These are phyloP conservation scores for Haplosporangium sp. DNA, from an alignment of 371 early-diverging fungal species.

Conservation along the genomic window DNA sequence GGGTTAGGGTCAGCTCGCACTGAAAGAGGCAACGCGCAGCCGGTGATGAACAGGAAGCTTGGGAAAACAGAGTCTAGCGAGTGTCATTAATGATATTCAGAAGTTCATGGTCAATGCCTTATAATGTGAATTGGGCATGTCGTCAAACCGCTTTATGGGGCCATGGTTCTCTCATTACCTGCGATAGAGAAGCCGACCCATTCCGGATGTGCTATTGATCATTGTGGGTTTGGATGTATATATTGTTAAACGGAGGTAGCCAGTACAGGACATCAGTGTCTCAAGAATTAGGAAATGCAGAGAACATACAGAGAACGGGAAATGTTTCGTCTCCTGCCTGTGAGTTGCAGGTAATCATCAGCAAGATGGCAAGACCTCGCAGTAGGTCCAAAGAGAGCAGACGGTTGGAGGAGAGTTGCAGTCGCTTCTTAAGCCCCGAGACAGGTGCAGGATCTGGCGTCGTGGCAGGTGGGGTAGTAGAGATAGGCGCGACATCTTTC, in stretches of 20 bases:
- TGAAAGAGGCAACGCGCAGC: conserved; percentile 62
- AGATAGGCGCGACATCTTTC: background rate
- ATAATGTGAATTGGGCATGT: too few relatives aligned
- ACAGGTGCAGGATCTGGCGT: background rate
- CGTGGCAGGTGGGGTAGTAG: background rate
- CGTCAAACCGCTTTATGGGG: too few relatives aligned
- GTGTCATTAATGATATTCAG: too few relatives aligned
- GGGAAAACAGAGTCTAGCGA: conserved; percentile 61
- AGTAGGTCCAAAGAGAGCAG: conserved; percentile 58
- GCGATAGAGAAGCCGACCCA: conserved; percentile 64
- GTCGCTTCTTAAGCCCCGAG: background rate
- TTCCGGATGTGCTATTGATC: conserved; percentile 41
- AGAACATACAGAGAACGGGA: conserved; percentile 36
- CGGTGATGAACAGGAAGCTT: conserved; percentile 60
- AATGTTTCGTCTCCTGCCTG: conserved; percentile 53
- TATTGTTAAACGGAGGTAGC: background rate
- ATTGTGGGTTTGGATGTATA: background rate
- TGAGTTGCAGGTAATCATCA: conserved; percentile 64
- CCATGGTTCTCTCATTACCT: conserved; percentile 53
- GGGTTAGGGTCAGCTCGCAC: conserved; percentile 33
- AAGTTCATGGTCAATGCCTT: too few relatives aligned
- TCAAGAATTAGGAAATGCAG: too few relatives aligned
- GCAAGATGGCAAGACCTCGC: conserved; percentile 58
- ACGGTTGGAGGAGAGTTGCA: conserved; percentile 50
- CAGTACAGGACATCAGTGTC: too few relatives aligned